Evolutionary conservation across 2,329 filamentous ascomycete species (phyloP).

Genomic region (Drechslera avenae): DNA sequence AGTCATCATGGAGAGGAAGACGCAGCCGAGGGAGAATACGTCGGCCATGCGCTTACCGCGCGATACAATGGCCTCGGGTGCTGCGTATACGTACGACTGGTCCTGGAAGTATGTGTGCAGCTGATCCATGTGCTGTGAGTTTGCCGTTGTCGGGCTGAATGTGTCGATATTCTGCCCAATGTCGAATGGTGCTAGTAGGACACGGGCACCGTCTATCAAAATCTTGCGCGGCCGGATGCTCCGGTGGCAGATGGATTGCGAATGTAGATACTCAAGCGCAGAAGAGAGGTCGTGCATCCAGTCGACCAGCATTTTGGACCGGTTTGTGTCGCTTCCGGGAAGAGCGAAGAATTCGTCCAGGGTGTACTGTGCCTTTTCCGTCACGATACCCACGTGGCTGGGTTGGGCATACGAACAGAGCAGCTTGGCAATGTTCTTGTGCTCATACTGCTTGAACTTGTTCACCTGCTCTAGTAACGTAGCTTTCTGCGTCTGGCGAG

Average conservation of each 20-base stretch:
- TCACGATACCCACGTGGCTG: constrained; percentile 45
- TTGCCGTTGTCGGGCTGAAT: constrained; percentile 35
- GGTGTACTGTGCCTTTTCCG: constrained; percentile 41
- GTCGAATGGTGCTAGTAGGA: constrained; percentile 47
- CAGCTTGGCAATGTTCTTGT: constrained; percentile 47
- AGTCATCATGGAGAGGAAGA: constrained; percentile 49
- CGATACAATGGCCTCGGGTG: constrained; percentile 46
- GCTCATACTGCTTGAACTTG: constrained; percentile 46
- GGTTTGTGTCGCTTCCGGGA: constrained; percentile 35
- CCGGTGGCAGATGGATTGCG: constrained; percentile 45
- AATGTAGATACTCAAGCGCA: constrained; percentile 47
- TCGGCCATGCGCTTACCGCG: constrained; percentile 47
- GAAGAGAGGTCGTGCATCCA: constrained; percentile 51
- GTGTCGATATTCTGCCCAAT: constrained; percentile 37
- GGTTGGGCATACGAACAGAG: constrained; percentile 48
- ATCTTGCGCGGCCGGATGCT: constrained; percentile 49
- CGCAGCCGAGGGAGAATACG: constrained; percentile 49
- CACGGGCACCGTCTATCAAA: constrained; percentile 42
- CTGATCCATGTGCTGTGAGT: constrained; percentile 39
- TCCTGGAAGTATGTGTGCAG: constrained; percentile 40
- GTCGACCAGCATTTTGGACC: constrained; percentile 43
- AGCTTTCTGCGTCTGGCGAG: constrained; percentile 44
- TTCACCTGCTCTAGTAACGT: constrained; percentile 45
- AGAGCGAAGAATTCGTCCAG: constrained; percentile 47
- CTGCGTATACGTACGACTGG: constrained; percentile 47